Evolutionary conservation across 495 filamentous ascomycete species (phyloP), one percentile per base, ranked within the genome.

Genomic region (Hypomontagnella monticulosa): DNA sequence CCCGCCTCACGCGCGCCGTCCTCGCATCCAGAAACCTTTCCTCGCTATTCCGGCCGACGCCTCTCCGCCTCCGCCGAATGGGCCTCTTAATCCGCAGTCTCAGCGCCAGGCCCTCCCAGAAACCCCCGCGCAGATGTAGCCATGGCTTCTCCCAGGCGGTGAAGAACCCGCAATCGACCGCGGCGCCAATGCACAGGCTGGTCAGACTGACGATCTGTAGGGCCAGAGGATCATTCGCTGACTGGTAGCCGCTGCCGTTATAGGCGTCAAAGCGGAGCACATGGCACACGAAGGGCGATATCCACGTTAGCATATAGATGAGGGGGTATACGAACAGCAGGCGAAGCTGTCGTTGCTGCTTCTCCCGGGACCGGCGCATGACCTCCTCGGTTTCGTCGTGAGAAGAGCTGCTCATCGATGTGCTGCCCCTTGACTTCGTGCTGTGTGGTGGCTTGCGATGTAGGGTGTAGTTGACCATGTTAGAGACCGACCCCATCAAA

Each of bases 311-410:
- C n/a, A 88, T 79, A 77, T 92, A 92, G 48, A 88, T 78, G 11
- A 86, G 67, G 5, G 90, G 90, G 73, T 93, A 92, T 44, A 88
- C 84, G 69, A 92, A 90, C 2, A 92, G 75, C 27, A 88, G 79
- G 42, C 87, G 82, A 9, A 92, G 78, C 64, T 92, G 90, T 4
- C 86, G 83, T 33, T 81, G 83, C 60, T 90, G 88, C 46, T 80
- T 81, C 37, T 81, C 77, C 40, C 87, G 79, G 18, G 77, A 80
- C 5, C 70, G 72, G 0, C 71, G 61, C 47, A 80, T 69, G 27
- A 71, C 65, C 3, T 64, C 62, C 15, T 72, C 71, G 20, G 57
- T 67, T n/a, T 60, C 63, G 7, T 44, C 61, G 2, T 53, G 55
- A 0, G 63, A 20, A 46, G 77, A 52, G 36, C 63, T 40, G 42